A percentile compares a stretch with the other conserved stretches of the same genome.
These are phyloP conservation scores for Raffaelea albimanens DNA, from an alignment of 2,329 filamentous ascomycete species.

Conservation along the genomic window DNA sequence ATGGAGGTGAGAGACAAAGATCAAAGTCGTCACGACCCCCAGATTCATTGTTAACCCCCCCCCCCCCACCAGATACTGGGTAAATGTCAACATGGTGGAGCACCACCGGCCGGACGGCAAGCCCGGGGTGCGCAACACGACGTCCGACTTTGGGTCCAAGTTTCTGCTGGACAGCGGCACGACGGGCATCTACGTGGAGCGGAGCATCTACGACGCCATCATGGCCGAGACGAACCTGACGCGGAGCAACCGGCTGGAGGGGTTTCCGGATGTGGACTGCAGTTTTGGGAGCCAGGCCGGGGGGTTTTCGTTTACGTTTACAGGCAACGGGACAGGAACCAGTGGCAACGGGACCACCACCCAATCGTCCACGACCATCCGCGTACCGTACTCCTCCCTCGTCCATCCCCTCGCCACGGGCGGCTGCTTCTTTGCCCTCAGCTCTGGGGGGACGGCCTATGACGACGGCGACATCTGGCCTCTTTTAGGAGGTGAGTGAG, in stretches of 20 bases:
- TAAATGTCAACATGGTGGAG: not conserved
- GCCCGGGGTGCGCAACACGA: not conserved
- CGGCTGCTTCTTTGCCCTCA: conserved; percentile 2
- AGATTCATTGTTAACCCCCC: no score
- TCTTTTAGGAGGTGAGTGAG: conserved; percentile 3
- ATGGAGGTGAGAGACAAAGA: conserved; percentile 4
- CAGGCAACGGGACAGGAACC: not conserved
- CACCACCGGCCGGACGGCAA: not conserved
- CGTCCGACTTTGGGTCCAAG: not conserved
- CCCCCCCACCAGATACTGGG: conserved; percentile 5
- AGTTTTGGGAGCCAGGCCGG: not conserved
- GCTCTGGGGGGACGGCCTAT: conserved; percentile 1
- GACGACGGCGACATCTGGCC: conserved; percentile 3
- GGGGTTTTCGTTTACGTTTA: conserved; percentile 1
- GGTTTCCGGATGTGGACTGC: conserved; percentile 6
- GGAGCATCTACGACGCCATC: not conserved
- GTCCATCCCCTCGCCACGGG: conserved; percentile 2
- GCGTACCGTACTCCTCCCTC: conserved; percentile 3
- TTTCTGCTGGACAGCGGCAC: conserved; percentile 6
- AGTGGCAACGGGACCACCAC: not conserved
- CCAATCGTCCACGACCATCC: not conserved
- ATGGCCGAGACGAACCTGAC: conserved; percentile 3
- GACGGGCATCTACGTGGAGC: conserved; percentile 3
- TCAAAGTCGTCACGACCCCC: no score
- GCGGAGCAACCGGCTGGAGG: not conserved